Evolutionary conservation across 2,329 filamentous ascomycete species (phyloP).

Genomic region (Ceratocystis variospora): DNA sequence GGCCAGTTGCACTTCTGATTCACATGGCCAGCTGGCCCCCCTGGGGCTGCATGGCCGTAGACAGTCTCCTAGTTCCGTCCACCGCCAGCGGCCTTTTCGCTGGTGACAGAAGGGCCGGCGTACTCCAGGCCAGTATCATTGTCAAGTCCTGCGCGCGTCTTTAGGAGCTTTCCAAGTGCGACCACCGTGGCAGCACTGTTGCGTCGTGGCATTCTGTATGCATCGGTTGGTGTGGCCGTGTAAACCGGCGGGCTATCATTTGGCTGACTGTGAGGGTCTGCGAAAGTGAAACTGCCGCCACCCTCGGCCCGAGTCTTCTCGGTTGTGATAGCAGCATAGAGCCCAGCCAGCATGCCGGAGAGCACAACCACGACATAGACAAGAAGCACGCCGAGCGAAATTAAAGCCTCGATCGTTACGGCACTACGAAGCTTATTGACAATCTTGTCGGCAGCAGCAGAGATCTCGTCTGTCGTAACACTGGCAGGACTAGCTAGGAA

Average conservation of each 20-base stretch:
- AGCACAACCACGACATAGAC: constrained; percentile 68
- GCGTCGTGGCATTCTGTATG: background rate
- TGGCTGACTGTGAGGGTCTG: background rate
- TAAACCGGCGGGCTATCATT: constrained; percentile 9
- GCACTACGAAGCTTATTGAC: constrained; percentile 50
- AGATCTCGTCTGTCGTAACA: constrained; percentile 68
- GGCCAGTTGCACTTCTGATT: background rate
- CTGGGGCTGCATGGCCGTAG: constrained; percentile 8
- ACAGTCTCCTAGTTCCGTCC: constrained; percentile 8
- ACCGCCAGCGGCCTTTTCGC: constrained; percentile 12
- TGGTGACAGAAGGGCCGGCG: background rate
- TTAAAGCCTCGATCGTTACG: constrained; percentile 65
- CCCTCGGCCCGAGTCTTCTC: constrained; percentile 40
- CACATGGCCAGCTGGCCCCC: background rate
- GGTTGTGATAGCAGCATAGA: constrained; percentile 44
- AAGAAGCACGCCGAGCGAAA: constrained; percentile 59
- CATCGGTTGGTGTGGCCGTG: constrained; percentile 8
- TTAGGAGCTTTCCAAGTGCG: background rate
- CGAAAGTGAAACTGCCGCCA: constrained; percentile 11
- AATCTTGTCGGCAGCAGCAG: constrained; percentile 58
- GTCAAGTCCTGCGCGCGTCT: constrained; percentile 5
- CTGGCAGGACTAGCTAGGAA: constrained; percentile 68
- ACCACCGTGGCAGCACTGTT: background rate
- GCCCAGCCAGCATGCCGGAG: constrained; percentile 54
- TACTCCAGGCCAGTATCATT: background rate